These are phyloP conservation scores for Rhynchosporium graminicola DNA, from an alignment of 2,329 filamentous ascomycete genomes.

Conservation along the genomic window DNA sequence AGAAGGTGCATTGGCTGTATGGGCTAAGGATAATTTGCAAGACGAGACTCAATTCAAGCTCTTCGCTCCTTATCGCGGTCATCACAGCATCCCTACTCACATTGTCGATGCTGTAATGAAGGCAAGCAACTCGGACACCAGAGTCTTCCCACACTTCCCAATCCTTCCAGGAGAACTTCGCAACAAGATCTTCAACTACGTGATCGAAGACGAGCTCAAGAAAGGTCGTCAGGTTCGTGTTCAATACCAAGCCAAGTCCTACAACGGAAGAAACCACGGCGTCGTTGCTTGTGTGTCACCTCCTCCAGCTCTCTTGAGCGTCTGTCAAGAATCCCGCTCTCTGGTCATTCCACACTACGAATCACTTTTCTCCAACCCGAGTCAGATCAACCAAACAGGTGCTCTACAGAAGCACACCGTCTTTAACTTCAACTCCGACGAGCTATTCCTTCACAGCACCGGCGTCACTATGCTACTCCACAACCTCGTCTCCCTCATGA, in stretches of 20 bases:
- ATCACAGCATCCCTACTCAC: not conserved
- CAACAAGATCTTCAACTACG: constrained; percentile 24
- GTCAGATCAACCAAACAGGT: not conserved
- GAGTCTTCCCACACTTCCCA: constrained; percentile 15
- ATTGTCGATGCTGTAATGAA: not conserved
- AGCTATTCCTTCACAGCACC: constrained; percentile 22
- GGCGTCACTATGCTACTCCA: constrained; percentile 11
- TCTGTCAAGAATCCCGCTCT: constrained; percentile 12
- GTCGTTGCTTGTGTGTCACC: not conserved
- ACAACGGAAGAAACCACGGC: not conserved
- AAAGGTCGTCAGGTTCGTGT: constrained; percentile 5
- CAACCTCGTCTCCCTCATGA: constrained; percentile 1
- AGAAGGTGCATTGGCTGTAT: not conserved
- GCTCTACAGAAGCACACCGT: not conserved
- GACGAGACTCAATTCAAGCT: not conserved
- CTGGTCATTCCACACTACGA: not conserved
- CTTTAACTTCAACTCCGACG: constrained; percentile 25
- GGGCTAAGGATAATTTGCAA: constrained; percentile 5
- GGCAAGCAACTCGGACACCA: not conserved
- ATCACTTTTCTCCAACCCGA: not conserved
- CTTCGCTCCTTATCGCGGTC: constrained; percentile 1
- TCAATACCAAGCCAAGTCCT: not conserved
- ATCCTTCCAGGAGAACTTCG: constrained; percentile 22
- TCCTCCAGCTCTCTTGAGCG: constrained; percentile 9
- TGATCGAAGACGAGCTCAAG: not conserved